Evolutionary conservation across 768 basidiomycete genomes (phyloP).

Genomic region (Serendipita sp.): DNA sequence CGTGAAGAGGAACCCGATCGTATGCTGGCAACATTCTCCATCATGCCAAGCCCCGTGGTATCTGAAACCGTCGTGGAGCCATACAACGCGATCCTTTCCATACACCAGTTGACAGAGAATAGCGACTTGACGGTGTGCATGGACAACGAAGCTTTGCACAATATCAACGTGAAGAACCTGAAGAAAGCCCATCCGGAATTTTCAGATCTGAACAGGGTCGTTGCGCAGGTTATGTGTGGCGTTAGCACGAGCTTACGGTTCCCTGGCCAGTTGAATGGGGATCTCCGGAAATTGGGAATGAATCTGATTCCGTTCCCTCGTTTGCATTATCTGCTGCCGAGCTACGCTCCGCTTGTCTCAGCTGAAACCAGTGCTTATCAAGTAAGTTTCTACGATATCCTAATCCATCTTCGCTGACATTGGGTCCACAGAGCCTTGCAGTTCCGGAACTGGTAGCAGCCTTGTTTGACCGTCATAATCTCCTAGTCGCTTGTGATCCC

Average conservation of each 20-base stretch:
- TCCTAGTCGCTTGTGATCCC: slow-evolving; percentile 74
- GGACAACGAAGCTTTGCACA: slow-evolving; percentile 99
- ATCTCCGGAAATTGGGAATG: slow-evolving; percentile 96
- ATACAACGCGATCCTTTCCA: slow-evolving; percentile 95
- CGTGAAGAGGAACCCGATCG: slow-evolving; percentile 60
- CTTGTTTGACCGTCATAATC: slow-evolving; percentile 63
- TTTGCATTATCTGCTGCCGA: slow-evolving; percentile 96
- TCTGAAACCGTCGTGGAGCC: slow-evolving; percentile 97
- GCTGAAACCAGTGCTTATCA: slow-evolving; percentile 21
- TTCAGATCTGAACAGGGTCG: slow-evolving; percentile 87
- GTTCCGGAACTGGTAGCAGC: slow-evolving; percentile 36
- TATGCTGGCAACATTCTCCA: slow-evolving; percentile 55
- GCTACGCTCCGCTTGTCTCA: slow-evolving; percentile 87
- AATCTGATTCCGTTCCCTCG: slow-evolving; percentile 98
- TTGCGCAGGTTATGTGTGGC: slow-evolving; percentile 97
- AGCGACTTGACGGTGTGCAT: slow-evolving; percentile 55
- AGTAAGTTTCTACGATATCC: too few species aligned
- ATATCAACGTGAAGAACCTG: slow-evolving; percentile 96
- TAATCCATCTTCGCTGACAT: slow-evolving; percentile 10
- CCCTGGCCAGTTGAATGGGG: slow-evolving; percentile 94
- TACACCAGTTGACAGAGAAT: slow-evolving; percentile 97
- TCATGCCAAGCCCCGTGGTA: slow-evolving; percentile 89
- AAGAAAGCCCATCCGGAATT: slow-evolving; percentile 75
- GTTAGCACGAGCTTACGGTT: slow-evolving; percentile 95
- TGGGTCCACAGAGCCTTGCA: slow-evolving; percentile 61